Percentiles rank a stretch among this genome's conserved stretches.
Conservation (phyloP, 2,329 filamentous ascomycete genomes). For the Cryphonectria carpinicola region DNA sequence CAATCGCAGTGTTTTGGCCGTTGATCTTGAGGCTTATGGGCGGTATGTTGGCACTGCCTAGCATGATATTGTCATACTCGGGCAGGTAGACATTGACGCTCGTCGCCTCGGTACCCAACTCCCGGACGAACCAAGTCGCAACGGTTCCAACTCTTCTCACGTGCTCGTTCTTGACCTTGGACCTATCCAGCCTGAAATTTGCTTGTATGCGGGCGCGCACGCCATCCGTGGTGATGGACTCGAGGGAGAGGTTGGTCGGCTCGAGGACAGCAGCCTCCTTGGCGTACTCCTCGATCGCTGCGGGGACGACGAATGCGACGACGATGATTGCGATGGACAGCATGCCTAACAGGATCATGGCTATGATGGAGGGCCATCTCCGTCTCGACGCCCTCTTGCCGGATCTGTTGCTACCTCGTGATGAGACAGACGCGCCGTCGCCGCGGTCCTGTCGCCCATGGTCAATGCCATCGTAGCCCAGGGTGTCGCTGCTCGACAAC, state of each 20-base stretch:
- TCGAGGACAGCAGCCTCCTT: constrained; percentile 81
- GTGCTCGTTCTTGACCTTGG: constrained; percentile 70
- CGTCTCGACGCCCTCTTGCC: constrained; percentile 46
- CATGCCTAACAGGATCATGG: constrained; percentile 68
- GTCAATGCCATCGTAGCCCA: constrained; percentile 45
- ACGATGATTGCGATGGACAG: constrained; percentile 71
- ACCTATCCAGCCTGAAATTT: constrained; percentile 79
- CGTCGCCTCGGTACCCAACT: constrained; percentile 75
- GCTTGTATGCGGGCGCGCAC: constrained; percentile 81
- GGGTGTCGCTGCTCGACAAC: constrained; percentile 44
- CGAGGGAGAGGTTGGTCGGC: constrained; percentile 81
- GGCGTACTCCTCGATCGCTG: constrained; percentile 82
- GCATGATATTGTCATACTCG: constrained; percentile 75
- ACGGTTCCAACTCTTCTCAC: constrained; percentile 77
- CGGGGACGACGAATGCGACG: constrained; percentile 80
- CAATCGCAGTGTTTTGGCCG: constrained; percentile 74
- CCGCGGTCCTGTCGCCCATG: constrained; percentile 37
- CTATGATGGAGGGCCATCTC: constrained; percentile 79
- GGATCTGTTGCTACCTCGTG: constrained; percentile 32
- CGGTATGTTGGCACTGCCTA: constrained; percentile 79
- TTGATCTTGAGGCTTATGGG: constrained; percentile 78
- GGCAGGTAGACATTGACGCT: constrained; percentile 79
- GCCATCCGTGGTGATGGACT: constrained; percentile 79
- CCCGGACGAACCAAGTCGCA: constrained; percentile 77
- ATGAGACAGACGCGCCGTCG: constrained; percentile 38